These are phyloP conservation scores for Thermochaetoides thermophila DNA, from an alignment of 495 filamentous ascomycete species.

Conservation along the genomic window DNA sequence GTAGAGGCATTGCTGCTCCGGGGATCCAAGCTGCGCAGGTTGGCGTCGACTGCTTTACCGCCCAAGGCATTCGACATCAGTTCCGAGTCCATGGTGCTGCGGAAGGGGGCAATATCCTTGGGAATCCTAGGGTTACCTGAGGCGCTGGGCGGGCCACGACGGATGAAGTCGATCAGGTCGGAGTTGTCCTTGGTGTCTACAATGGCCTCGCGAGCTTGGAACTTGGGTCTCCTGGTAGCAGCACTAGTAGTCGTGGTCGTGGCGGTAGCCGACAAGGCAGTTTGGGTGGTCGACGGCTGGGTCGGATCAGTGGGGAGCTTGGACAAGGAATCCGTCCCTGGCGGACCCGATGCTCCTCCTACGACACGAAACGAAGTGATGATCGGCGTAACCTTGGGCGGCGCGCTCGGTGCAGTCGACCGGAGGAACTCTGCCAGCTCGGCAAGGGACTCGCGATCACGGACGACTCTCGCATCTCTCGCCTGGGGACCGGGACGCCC, in stretches of 20 bases:
- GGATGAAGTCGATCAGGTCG: slow-evolving; percentile 89
- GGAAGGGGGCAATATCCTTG: slow-evolving; percentile 71
- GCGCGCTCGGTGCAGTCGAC: slow-evolving; percentile 57
- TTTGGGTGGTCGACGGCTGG: slow-evolving; percentile 15
- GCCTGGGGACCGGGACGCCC: slow-evolving; percentile 30
- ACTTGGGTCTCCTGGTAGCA: slow-evolving; percentile 27
- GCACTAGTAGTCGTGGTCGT: no score
- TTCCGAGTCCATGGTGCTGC: slow-evolving; percentile 73
- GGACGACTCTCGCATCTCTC: slow-evolving; percentile 49
- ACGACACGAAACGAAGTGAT: no score
- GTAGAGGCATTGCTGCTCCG: slow-evolving; percentile 30
- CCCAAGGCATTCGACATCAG: slow-evolving; percentile 43
- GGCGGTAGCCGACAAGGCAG: no score
- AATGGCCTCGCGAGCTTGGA: slow-evolving; percentile 61
- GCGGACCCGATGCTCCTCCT: no score
- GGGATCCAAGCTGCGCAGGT: slow-evolving; percentile 27
- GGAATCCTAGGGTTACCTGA: slow-evolving; percentile 51
- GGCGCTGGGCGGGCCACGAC: slow-evolving; percentile 53
- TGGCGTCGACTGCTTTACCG: slow-evolving; percentile 35
- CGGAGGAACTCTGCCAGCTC: slow-evolving; percentile 82
- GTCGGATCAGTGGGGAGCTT: slow-evolving; percentile 18
- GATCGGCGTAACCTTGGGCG: no score
- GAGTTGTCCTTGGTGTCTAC: slow-evolving; percentile 48
- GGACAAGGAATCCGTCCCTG: no score
- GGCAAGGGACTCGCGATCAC: slow-evolving; percentile 43